phyloP scores from a whole-genome alignment of 306 rosid genomes.

The Geum urbanum region DNA sequence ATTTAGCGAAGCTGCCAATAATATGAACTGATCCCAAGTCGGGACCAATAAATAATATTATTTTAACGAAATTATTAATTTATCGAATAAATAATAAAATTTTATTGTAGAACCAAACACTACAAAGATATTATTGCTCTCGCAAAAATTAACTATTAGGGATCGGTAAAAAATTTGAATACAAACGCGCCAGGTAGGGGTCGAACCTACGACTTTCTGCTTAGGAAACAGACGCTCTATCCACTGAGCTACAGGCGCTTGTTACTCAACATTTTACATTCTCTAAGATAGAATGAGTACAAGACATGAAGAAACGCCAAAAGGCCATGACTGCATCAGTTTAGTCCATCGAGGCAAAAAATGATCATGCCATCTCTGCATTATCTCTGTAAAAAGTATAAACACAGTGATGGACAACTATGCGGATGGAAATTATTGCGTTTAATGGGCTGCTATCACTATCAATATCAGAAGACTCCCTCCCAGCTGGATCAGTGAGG shows the following conservation, averaged over 20 bases:
- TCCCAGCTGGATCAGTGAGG: background rate
- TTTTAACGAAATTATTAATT: too few species aligned
- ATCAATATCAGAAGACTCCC: background rate
- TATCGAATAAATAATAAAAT: too few species aligned
- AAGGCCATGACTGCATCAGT: background rate
- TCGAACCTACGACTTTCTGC: constrained; percentile 9
- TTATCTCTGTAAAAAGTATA: background rate
- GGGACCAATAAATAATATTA: too few species aligned
- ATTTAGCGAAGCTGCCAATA: too few species aligned
- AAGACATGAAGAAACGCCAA: background rate
- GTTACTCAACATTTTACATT: background rate
- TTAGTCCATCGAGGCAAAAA: background rate
- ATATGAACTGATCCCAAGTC: too few species aligned
- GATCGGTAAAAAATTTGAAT: background rate
- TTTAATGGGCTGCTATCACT: background rate
- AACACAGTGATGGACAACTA: background rate
- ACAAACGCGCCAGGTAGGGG: background rate
- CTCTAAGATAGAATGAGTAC: too few species aligned
- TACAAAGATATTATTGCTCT: too few species aligned
- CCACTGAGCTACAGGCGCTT: constrained; percentile 15
- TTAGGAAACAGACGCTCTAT: constrained; percentile 12
- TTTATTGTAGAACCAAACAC: too few species aligned
- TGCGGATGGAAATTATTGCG: constrained; percentile 2
- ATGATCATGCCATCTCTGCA: background rate
- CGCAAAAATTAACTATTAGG: background rate